These are phyloP conservation scores for Nyssa sinensis DNA, from an alignment of 148 eudicot genomes.

Conservation along the genomic window DNA sequence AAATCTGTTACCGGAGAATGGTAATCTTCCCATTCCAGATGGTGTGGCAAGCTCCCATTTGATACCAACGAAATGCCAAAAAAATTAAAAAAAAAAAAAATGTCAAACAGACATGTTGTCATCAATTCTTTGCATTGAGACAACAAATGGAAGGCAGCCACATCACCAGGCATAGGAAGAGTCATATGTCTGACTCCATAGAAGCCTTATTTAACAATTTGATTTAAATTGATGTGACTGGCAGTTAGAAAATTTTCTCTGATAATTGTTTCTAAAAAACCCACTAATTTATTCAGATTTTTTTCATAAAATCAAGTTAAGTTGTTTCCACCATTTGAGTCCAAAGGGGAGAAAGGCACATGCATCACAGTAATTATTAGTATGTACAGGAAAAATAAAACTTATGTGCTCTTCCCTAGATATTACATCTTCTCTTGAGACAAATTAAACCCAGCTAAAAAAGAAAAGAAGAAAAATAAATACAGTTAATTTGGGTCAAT, in stretches of 20 bases:
- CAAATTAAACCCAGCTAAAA: not conserved
- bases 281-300: not conserved
- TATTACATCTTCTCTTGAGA: not conserved
- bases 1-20: not conserved
- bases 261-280: not conserved
- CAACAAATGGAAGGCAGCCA: not conserved
- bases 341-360: slow-evolving; percentile 4
- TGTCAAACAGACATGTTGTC: not conserved
- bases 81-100: not conserved
- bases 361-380: too few relatives aligned
- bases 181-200: too few relatives aligned
- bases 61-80: not conserved
- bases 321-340: not conserved
- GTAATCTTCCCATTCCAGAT: not conserved
- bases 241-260: not conserved
- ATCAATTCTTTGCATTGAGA: not conserved
- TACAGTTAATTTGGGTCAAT: not conserved
- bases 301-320: not conserved
- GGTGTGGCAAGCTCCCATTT: too few relatives aligned
- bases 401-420: not conserved
- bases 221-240: not conserved
- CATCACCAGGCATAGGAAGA: not conserved
- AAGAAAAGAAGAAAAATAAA: not conserved
- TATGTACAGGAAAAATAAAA: too few relatives aligned
- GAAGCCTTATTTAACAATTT: not conserved